Evolutionary conservation across 2,329 filamentous ascomycete genomes (phyloP).

Genomic region (Fusarium secorum): DNA sequence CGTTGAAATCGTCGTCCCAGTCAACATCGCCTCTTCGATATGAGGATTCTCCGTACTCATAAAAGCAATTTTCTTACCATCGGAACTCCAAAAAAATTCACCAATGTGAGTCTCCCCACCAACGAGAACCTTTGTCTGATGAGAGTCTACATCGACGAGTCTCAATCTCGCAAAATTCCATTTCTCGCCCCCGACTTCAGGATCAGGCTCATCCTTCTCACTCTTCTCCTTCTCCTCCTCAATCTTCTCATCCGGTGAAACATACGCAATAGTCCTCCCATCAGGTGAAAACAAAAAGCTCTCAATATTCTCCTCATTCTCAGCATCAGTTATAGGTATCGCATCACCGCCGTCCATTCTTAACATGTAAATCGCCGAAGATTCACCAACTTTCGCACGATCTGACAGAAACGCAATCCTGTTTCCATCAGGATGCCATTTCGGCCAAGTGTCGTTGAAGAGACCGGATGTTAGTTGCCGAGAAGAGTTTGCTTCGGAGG

Average conservation of each 20-base stretch:
- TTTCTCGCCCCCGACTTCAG: conserved; percentile 47
- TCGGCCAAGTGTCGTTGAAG: background rate
- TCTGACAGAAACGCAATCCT: conserved; percentile 20
- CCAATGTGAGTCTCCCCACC: conserved; percentile 12
- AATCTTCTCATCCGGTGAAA: conserved; percentile 24
- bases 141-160: conserved; percentile 43
- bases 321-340: conserved; percentile 10
- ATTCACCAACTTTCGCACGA: conserved; percentile 40
- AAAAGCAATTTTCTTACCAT: conserved; percentile 22
- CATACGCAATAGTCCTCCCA: conserved; percentile 20
- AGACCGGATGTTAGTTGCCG: conserved; percentile 9
- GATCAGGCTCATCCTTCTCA: conserved; percentile 46
- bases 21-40: conserved; percentile 20
- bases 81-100: conserved; percentile 27
- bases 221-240: conserved; percentile 16
- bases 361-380: conserved; percentile 37
- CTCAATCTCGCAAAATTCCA: conserved; percentile 46
- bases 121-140: conserved; percentile 20
- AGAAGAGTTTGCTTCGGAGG: background rate
- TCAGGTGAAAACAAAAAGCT: conserved; percentile 15
- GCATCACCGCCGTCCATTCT: conserved; percentile 34
- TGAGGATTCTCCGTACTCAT: conserved; percentile 9
- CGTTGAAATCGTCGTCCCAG: conserved; percentile 11
- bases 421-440: conserved; percentile 17
- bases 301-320: conserved; percentile 21